Evolutionary conservation across 2,329 filamentous ascomycete genomes (phyloP), one percentile per base, ranked within the genome.

Genomic region (Penicillium sp.): DNA sequence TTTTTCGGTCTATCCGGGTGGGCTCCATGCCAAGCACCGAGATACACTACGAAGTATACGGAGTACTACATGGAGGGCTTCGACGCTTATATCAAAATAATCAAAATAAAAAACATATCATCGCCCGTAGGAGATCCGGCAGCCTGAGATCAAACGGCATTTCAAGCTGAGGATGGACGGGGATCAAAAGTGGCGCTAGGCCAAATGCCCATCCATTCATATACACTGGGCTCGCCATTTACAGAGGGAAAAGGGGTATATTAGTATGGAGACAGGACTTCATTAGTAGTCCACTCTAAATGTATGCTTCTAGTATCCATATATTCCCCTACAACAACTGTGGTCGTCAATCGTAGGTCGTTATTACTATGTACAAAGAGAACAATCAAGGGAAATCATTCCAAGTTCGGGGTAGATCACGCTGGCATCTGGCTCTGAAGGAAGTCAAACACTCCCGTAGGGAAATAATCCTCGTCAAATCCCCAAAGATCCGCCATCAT

Each of bases 401-500:
- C 32, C 17, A 41, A 26, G 7, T 2, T n/a, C 3, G 5, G 7
- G 31, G 28, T 28, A 31, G 3, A 45, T 64, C 49, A 70, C 26
- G 67, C 68, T 17, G 68, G 68, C 68, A 70, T 70, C 53, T 70
- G 68, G 15, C 66, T 69, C 49, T 70, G 68, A 19, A 70, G 56
- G 41, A 70, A 70, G 54, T 70, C 68, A 54, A 70, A 70, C 12
- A 70, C 68, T 19, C 68, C 67, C n/a, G 66, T 70, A 4, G 68
- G 68, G 45, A 70, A 70, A 49, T 69, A 69, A 24, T 70, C 68
- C 47, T 70, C 67, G 24, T 70, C 67, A 35, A 69, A 69, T 12
- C 68, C 67, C 68, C 68, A 70, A 21, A 69, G 51, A 54, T 70
- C 67, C 13, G 65, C 61, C 67, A 70, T 69, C 68, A 69, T 69